Conservation (phyloP, 495 filamentous ascomycete genomes). For the Hypoxylon fuscum region DNA sequence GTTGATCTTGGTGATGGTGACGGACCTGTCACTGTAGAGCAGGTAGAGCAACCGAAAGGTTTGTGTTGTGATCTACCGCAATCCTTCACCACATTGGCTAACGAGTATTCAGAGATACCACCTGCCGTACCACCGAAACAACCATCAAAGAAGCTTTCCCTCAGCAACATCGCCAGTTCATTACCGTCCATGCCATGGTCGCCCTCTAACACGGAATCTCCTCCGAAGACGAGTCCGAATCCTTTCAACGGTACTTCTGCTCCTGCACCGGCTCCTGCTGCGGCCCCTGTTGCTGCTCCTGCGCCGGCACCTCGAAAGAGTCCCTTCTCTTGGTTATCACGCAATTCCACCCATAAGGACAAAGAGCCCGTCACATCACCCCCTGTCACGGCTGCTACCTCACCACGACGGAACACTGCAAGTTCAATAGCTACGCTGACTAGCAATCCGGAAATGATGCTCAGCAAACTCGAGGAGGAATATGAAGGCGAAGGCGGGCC, state of each 20-base stretch:
- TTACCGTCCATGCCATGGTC: conserved; percentile 67
- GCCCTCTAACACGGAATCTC: conserved; percentile 45
- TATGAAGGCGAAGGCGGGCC: conserved; percentile 62
- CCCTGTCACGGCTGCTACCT: conserved; percentile 49
- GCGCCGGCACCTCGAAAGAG: conserved; percentile 67
- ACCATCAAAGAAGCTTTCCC: conserved; percentile 53
- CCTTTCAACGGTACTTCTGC: conserved; percentile 54
- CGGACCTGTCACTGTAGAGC: too few species aligned
- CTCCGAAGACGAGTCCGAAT: conserved; percentile 46
- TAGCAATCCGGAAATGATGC: conserved; percentile 77
- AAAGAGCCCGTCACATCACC: conserved; percentile 69
- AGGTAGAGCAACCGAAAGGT: conserved; percentile 44
- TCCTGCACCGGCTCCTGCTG: conserved; percentile 52
- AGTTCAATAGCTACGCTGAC: conserved; percentile 77
- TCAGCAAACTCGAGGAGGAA: conserved; percentile 74
- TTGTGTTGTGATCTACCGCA: background rate
- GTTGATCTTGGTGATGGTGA: conserved; percentile 71
- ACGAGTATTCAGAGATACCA: conserved; percentile 17
- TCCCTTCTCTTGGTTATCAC: conserved; percentile 87
- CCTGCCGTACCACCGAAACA: conserved; percentile 34
- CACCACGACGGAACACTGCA: conserved; percentile 70
- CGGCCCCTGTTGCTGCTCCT: conserved; percentile 51
- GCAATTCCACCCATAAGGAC: conserved; percentile 66
- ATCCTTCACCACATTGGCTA: background rate
- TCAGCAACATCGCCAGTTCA: conserved; percentile 57